Evolutionary conservation across 2,329 filamentous ascomycete genomes (phyloP), one percentile per base, ranked within the genome.

Genomic region (Lachnellula arida): DNA sequence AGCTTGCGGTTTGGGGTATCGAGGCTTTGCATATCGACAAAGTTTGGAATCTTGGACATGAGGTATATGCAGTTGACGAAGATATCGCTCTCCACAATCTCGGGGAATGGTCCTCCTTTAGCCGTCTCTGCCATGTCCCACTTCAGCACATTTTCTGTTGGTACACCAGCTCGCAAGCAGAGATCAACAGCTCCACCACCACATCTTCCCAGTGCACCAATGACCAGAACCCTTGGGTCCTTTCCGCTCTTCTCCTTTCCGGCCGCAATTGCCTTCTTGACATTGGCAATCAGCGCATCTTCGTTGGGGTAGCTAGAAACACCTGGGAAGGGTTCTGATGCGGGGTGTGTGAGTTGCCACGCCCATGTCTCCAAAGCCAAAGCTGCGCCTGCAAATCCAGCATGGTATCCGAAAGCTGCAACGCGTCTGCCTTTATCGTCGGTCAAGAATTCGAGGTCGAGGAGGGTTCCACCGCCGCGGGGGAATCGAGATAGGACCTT

Each of bases 51-150:
- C 70, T 86, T 82, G 64, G 84, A 78, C 59, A 79, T 84, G 43
- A 97, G 84, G 75, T 96, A 96, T 71, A 96, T 93, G 81, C 44
- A 91, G 78, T 94, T 95, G 72, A 94, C 79, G 70, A 91, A 90
- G 69, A 91, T 86, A 67, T 89, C 85, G 58, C 77, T 81, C 73
- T 90, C 81, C 47, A 85, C 77, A 67, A 95, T 91, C 75, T 94
- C 89, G 60, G 78, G 73, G 74, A 92, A 94, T 9, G 90, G 90
- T 1, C 90, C 90, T 54, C 77, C 71, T 62, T 77, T 74, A 49
- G 70, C 72, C 65, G 91, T 96, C 80, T 96, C 90, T 34, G 81
- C 81, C 70, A 96, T 81, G 76, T 96, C 91, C 81, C 80, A 84
- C 64, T 78, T 76, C 62, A 81, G 67, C 66, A 96, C 87, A 66